Conservation (phyloP, 371 early-diverging fungal genomes). For the Fennellomyces sp. region DNA sequence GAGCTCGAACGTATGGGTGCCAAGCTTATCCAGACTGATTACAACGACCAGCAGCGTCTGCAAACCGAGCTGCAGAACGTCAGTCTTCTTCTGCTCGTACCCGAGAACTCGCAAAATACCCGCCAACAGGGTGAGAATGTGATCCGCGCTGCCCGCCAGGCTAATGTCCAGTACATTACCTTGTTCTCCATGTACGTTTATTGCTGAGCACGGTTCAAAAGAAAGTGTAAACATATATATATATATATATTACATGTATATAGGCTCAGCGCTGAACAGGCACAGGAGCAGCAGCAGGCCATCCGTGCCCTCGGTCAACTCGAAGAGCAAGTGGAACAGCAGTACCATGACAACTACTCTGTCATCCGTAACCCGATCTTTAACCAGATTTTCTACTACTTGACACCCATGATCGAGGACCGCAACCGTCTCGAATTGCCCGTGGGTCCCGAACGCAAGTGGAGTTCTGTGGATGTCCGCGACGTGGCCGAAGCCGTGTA, state of each 20-base stretch:
- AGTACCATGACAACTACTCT: slow-evolving; percentile 22
- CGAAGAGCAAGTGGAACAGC: slow-evolving; percentile 31
- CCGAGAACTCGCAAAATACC: slow-evolving; percentile 30
- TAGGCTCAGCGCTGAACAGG: slow-evolving; percentile 3
- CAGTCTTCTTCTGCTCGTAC: slow-evolving; percentile 21
- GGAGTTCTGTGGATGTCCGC: slow-evolving; percentile 32
- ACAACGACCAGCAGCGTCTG: slow-evolving; percentile 28
- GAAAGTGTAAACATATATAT: neutral
- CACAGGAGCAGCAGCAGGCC: slow-evolving; percentile 11
- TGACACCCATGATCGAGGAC: slow-evolving; percentile 33
- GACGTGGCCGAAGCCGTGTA: slow-evolving; percentile 36
- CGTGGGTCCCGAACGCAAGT: slow-evolving; percentile 28
- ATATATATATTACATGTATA: neutral
- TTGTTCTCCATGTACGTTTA: slow-evolving; percentile 38
- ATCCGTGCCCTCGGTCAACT: slow-evolving; percentile 23
- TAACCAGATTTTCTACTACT: slow-evolving; percentile 36
- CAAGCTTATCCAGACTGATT: slow-evolving; percentile 31
- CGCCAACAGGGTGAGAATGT: slow-evolving; percentile 34
- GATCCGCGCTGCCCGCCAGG: slow-evolving; percentile 23
- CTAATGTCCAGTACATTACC: slow-evolving; percentile 26
- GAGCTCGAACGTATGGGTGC: slow-evolving; percentile 31
- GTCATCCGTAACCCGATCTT: slow-evolving; percentile 28
- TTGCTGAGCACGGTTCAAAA: too few species aligned
- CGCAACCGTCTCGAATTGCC: slow-evolving; percentile 27
- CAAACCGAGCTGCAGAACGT: slow-evolving; percentile 21